Evolutionary conservation across 345 rosid species (phyloP).

Genomic region (Gossypium ekmanianum): DNA sequence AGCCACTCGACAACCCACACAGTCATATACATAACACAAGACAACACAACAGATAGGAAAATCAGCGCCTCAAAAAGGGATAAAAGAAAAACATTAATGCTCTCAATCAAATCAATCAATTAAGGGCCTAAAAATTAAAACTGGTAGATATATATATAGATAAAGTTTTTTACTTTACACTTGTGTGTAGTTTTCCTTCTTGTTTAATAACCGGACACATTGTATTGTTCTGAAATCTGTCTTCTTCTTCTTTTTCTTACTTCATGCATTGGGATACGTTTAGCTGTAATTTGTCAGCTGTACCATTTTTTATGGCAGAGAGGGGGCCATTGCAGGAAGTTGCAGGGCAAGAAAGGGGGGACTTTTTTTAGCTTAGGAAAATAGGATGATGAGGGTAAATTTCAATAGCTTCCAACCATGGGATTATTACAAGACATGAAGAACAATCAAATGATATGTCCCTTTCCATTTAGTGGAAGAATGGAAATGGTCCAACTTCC

Average conservation of each 20-base stretch:
- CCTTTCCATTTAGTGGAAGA: slow-evolving; percentile 16
- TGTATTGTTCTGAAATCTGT: slow-evolving; percentile 13
- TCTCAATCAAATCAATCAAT: neutral
- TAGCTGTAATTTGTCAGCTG: slow-evolving; percentile 20
- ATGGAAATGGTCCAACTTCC: slow-evolving; percentile 17
- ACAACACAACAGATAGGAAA: slow-evolving; percentile 18
- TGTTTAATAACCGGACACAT: slow-evolving; percentile 24
- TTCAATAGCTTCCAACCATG: slow-evolving; percentile 14
- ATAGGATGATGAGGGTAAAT: neutral
- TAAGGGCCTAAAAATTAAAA: slow-evolving; percentile 12
- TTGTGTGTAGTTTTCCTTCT: slow-evolving; percentile 16
- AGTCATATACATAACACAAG: neutral
- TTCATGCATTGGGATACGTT: slow-evolving; percentile 13
- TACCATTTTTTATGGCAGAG: neutral
- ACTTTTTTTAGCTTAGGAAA: neutral
- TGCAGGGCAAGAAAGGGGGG: neutral
- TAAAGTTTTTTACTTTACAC: slow-evolving; percentile 3
- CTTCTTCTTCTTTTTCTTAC: neutral
- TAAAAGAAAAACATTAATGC: neutral
- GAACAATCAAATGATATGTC: slow-evolving; percentile 29
- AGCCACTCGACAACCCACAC: slow-evolving; percentile 15
- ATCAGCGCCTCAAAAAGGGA: slow-evolving; percentile 7
- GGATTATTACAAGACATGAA: slow-evolving; percentile 20
- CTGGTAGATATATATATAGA: slow-evolving; percentile 10
- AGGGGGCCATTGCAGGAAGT: neutral